Evolutionary conservation across 805 yeast species (phyloP).

Genomic region (Yamadazyma nakazawae): DNA sequence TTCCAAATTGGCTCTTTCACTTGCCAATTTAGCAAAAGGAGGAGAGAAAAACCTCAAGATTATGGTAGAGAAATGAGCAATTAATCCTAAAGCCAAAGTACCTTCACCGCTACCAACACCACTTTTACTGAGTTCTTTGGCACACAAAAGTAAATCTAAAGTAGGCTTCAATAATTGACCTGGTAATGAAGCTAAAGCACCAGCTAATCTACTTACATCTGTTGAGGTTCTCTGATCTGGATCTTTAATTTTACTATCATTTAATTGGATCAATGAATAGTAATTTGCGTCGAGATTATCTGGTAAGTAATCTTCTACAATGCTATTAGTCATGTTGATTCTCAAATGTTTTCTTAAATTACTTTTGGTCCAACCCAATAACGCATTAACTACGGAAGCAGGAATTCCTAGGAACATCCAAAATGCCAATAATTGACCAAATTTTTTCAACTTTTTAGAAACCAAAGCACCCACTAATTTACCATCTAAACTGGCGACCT

Average conservation of each 20-base stretch:
- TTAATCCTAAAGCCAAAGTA: slow-evolving; percentile 68
- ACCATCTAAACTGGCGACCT: slow-evolving; percentile 87
- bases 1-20: slow-evolving; percentile 74
- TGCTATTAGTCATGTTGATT: slow-evolving; percentile 56
- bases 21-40: slow-evolving; percentile 78
- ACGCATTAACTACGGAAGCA: slow-evolving; percentile 73
- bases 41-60: slow-evolving; percentile 78
- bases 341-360: slow-evolving; percentile 59
- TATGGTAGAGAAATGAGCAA: slow-evolving; percentile 78
- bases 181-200: slow-evolving; percentile 69
- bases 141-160: slow-evolving; percentile 74
- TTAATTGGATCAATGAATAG: slow-evolving; percentile 66
- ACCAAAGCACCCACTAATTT: slow-evolving; percentile 77
- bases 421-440: slow-evolving; percentile 56
- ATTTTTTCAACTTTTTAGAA: slow-evolving; percentile 60
- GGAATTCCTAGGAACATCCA: slow-evolving; percentile 91
- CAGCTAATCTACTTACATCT: slow-evolving; percentile 71
- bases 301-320: slow-evolving; percentile 72
- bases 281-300: slow-evolving; percentile 65
- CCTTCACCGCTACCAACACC: slow-evolving; percentile 77
- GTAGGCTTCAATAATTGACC: slow-evolving; percentile 83
- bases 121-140: slow-evolving; percentile 64
- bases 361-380: slow-evolving; percentile 59
- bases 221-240: slow-evolving; percentile 84
- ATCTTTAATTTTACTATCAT: slow-evolving; percentile 52